Conservation (phyloP, 2,329 filamentous ascomycete species). For the Didymella arachidicola region DNA sequence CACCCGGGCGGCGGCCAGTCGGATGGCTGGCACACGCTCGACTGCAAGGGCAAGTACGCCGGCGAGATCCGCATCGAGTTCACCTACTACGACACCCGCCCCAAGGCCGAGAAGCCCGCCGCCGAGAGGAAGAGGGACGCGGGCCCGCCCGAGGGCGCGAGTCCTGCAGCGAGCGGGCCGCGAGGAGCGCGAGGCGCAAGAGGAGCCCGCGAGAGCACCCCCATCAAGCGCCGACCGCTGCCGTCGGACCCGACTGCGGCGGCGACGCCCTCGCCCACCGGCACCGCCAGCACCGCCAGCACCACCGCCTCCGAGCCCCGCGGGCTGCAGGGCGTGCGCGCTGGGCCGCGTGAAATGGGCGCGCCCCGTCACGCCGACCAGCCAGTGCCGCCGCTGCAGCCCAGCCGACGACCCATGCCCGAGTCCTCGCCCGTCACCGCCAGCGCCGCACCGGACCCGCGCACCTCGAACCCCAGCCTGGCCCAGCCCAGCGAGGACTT, state of each 20-base stretch:
- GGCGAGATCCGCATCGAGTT: conserved; percentile 94
- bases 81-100: conserved; percentile 91
- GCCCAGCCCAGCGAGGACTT: conserved; percentile 34
- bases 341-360: conserved; percentile 46
- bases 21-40: conserved; percentile 89
- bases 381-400: conserved; percentile 30
- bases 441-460: conserved; percentile 31
- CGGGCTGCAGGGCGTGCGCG: conserved; percentile 38
- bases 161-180: conserved; percentile 53
- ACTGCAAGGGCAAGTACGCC: conserved; percentile 91
- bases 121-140: conserved; percentile 61
- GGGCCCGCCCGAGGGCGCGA: conserved; percentile 47
- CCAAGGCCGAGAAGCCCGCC: conserved; percentile 75
- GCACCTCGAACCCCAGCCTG: conserved; percentile 32
- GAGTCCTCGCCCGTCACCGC: conserved; percentile 19
- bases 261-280: conserved; percentile 51
- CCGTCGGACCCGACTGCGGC: conserved; percentile 75
- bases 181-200: conserved; percentile 28
- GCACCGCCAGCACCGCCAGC: conserved; percentile 17
- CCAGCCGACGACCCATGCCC: conserved; percentile 41
- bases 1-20: conserved; percentile 88
- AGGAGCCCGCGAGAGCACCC: conserved; percentile 60
- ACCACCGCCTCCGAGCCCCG: conserved; percentile 45
- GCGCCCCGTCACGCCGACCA: conserved; percentile 44
- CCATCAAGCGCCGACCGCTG: conserved; percentile 82